These are phyloP conservation scores for Nigrospora sphaerica DNA, from an alignment of 2,329 filamentous ascomycete species.

Conservation along the genomic window DNA sequence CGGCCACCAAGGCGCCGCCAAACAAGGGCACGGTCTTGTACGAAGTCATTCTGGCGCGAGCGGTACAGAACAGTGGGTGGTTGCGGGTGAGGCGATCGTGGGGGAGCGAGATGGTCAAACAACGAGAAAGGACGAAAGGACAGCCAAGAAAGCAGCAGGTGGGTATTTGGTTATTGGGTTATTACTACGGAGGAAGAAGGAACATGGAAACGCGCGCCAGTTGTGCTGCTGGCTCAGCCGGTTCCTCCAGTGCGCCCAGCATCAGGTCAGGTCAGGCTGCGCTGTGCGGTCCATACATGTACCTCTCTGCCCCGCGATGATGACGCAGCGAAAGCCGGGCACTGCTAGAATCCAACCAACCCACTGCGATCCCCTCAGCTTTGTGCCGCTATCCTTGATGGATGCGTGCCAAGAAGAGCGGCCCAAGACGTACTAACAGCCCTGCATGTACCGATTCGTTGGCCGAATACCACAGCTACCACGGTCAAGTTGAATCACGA, in stretches of 20 bases:
- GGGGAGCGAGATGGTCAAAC: not conserved
- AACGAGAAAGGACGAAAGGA: not conserved
- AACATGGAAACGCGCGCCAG: not conserved
- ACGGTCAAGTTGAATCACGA: too few species aligned
- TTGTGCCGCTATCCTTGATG: too few species aligned
- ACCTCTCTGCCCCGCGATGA: constrained; percentile 3
- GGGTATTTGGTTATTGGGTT: not conserved
- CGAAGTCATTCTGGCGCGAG: constrained; percentile 8
- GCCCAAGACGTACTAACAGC: too few species aligned
- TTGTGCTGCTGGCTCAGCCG: not conserved
- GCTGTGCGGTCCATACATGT: not conserved
- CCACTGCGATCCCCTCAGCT: too few species aligned
- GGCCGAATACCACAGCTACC: too few species aligned
- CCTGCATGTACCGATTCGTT: too few species aligned
- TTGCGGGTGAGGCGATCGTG: not conserved
- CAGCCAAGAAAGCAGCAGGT: not conserved
- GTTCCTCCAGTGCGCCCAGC: not conserved
- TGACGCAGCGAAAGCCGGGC: constrained; percentile 2
- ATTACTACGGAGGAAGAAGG: not conserved
- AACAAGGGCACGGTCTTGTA: constrained; percentile 58
- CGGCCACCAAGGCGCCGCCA: constrained; percentile 63
- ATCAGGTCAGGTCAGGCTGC: not conserved
- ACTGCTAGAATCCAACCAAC: too few species aligned
- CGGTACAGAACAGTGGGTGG: not conserved
- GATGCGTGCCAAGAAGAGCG: too few species aligned